Base-by-base conservation (phyloP, 495 filamentous ascomycete species). In the Usnea hakonensis region DNA sequence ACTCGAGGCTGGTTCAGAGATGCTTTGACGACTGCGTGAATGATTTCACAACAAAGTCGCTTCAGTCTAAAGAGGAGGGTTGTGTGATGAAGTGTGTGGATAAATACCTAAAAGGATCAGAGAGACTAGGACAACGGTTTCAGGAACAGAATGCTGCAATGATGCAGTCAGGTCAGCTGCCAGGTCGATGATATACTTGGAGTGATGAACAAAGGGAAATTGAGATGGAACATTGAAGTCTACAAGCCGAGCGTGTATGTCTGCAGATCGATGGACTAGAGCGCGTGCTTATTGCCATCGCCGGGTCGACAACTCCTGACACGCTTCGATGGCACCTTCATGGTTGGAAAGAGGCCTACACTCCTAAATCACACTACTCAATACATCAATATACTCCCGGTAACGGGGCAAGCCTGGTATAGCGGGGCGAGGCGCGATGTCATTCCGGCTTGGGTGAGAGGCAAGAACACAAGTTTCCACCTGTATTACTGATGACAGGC, bases 21-120 rank as follows among this genome's bases (percentile, higher is more conserved):
- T 98, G 94, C 83, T 98, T 98, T 81, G 87, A 90, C 71, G 86
- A 94, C 77, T 99, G 94, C 78, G 85, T 97, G 75, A 93, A 90
- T 74, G 93, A 97, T 79, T 99, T 99, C 83, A 95, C 91, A 71
- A 94, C 90, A 80, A 97, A 97, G 79, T 90, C 90, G 9, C 83
- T 99, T 37, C 84, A 86, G 59, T 78, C 83, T 64, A 86, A 89
- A 67, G 94, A 99, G 76, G 88, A 91, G 71, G 83, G 87, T 68
- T 97, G 95, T 76, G 83, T 96, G 63, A 85, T 88, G 78, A 87
- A 90, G 65, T 99, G 95, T 74, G 91, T 97, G 28, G 87, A 93
- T 76, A 98, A 98, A 81, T 88, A 89, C 73, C 83, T 97, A 75
- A 93, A 95, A 73, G 83, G 87, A 58, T 88, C 88, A 40, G 87